Evolutionary conservation across 2,329 filamentous ascomycete species (phyloP), one percentile per base, ranked within the genome.

Genomic region (Monosporascus sp.): DNA sequence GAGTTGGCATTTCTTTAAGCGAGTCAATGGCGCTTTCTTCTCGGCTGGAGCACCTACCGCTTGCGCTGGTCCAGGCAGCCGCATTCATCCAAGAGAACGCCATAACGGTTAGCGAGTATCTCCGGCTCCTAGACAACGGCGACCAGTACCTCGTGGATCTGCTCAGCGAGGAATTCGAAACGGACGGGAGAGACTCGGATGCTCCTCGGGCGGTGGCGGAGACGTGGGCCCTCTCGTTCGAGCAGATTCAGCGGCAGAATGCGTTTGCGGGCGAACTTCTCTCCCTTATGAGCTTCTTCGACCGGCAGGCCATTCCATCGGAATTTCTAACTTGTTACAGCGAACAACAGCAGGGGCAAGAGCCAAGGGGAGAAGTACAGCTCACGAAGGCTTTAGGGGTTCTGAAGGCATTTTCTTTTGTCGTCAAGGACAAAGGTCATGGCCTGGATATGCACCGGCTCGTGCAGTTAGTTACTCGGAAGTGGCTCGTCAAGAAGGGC

Each of bases 261-360:
- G 61, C 54, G 5, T 65, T 65, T 5, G 76, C 75, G 8, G 65
- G 74, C 3, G 58, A 74, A 17, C 58, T 78, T 11, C 56, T 79
- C 0, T 73, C 72, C 1, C 64, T 78, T 6, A 72, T 78, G 70
- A 75, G 74, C 63, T 72, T 74, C 52, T 78, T 74, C 56, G 67
- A 78, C 49, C 63, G 64, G 18, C 68, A 76, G 56, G 70, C 65
- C 7, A 75, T 14, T 35, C 31, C 31, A 35, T 14, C 9, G 11
- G 31, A 35, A 35, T 35, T 35, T 14, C 31, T 35, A 35, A 14
- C 31, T 5, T 14, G 31, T 78, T 24, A 69, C 70, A 0, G 64
- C 68, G 27, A 56, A 38, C 15, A 52, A 72, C 18, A 50, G 75
- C 41, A 56, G 44, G 8, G 48, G 45, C 22, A 48, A 35, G 11